Evolutionary conservation across 371 early-diverging fungal genomes (phyloP).

Genomic region (Mucor saturninus): DNA sequence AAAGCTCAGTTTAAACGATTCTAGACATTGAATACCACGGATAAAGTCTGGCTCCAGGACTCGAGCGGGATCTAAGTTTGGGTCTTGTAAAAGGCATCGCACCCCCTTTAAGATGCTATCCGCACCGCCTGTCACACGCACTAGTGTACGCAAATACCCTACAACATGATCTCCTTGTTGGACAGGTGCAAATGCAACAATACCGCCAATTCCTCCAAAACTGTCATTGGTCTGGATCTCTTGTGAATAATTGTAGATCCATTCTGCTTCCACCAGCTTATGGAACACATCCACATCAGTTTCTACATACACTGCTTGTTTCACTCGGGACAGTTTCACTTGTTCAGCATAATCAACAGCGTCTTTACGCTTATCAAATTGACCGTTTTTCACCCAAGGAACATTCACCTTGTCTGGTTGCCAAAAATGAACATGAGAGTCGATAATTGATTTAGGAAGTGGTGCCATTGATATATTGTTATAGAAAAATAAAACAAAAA

Average conservation of each 20-base stretch:
- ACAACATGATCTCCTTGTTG: slow-evolving; percentile 38
- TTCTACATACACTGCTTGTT: slow-evolving; percentile 28
- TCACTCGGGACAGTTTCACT: slow-evolving; percentile 3
- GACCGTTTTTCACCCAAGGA: slow-evolving; percentile 32
- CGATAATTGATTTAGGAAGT: slow-evolving; percentile 24
- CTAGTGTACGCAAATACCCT: slow-evolving; percentile 35
- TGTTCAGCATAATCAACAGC: slow-evolving; percentile 20
- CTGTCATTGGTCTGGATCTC: slow-evolving; percentile 10
- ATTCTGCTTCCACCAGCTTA: slow-evolving; percentile 47
- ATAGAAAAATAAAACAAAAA: not conserved
- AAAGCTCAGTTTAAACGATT: slow-evolving; percentile 36
- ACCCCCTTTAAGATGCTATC: slow-evolving; percentile 36
- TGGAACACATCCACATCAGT: slow-evolving; percentile 38
- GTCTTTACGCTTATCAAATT: slow-evolving; percentile 29
- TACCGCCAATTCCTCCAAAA: slow-evolving; percentile 47
- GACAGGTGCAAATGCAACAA: slow-evolving; percentile 54
- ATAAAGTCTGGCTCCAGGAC: slow-evolving; percentile 32
- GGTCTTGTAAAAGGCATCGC: slow-evolving; percentile 44
- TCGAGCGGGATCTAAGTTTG: slow-evolving; percentile 33
- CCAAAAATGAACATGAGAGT: slow-evolving; percentile 54
- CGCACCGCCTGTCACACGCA: slow-evolving; percentile 21
- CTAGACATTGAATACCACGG: slow-evolving; percentile 37
- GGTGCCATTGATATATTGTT: slow-evolving; percentile 6
- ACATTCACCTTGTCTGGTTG: slow-evolving; percentile 38
- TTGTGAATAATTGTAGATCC: slow-evolving; percentile 41